Evolutionary conservation across 768 basidiomycete species (phyloP).

Genomic region (Pholiota conissans): DNA sequence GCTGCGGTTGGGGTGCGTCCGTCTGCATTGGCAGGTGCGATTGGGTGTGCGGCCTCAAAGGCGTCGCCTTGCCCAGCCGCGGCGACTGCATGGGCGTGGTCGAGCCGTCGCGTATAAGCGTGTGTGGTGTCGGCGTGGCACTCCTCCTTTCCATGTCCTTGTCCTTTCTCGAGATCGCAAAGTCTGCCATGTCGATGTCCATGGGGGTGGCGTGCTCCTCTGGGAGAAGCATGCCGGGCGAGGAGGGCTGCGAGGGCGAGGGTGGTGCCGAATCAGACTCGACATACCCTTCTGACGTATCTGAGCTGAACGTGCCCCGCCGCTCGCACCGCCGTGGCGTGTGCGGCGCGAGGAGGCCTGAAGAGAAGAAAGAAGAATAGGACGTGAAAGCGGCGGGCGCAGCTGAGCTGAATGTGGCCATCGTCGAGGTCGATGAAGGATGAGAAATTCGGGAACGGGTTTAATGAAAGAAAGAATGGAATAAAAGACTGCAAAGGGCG

Average conservation of each 20-base stretch:
- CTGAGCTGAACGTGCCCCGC: slow-evolving; percentile 18
- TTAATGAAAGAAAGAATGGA: background rate
- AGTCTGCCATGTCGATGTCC: slow-evolving; percentile 19
- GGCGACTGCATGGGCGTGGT: slow-evolving; percentile 10
- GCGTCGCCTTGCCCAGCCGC: slow-evolving; percentile 12
- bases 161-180: background rate
- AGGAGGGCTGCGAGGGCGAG: slow-evolving; percentile 9
- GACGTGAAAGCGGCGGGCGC: slow-evolving; percentile 23
- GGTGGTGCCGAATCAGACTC: slow-evolving; percentile 24
- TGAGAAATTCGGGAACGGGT: no score
- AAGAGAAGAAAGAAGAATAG: slow-evolving; percentile 72
- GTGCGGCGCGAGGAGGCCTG: slow-evolving; percentile 61
- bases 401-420: slow-evolving; percentile 8
- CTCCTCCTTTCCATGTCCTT: slow-evolving; percentile 20
- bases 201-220: slow-evolving; percentile 16
- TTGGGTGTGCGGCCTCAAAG: slow-evolving; percentile 16
- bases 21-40: background rate
- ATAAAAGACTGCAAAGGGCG: background rate
- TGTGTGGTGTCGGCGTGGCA: slow-evolving; percentile 29
- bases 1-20: slow-evolving; percentile 18
- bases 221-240: slow-evolving; percentile 3
- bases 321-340: slow-evolving; percentile 16
- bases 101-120: slow-evolving; percentile 5
- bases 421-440: slow-evolving; percentile 9
- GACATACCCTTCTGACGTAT: slow-evolving; percentile 15